These are phyloP conservation scores for Ogataea polymorpha DNA, from an alignment of 805 yeast genomes.

Conservation along the genomic window DNA sequence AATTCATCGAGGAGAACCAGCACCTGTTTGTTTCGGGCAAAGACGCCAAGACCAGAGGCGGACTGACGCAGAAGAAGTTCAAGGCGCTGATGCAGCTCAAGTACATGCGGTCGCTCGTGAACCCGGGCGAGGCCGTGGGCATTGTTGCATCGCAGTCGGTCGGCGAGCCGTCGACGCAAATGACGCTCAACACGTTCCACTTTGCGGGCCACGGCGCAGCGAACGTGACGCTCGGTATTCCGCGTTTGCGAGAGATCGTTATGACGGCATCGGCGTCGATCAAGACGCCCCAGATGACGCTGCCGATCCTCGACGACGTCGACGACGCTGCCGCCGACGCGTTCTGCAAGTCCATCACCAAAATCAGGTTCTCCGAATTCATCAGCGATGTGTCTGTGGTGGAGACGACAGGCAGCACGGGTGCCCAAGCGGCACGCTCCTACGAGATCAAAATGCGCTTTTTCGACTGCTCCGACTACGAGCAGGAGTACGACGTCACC, in stretches of 20 bases:
- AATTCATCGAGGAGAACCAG: conserved; percentile 56
- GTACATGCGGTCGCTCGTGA: conserved; percentile 91
- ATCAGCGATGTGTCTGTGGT: conserved; percentile 81
- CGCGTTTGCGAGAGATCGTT: conserved; percentile 99
- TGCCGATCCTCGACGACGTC: conserved; percentile 80
- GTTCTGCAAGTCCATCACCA: conserved; percentile 87
- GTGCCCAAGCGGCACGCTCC: conserved; percentile 52
- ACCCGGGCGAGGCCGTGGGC: conserved; percentile 98
- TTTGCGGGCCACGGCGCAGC: conserved; percentile 99
- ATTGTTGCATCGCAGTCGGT: conserved; percentile 96
- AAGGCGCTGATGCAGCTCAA: conserved; percentile 96
- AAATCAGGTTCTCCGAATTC: conserved; percentile 82
- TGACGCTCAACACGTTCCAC: conserved; percentile 96
- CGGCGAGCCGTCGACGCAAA: conserved; percentile 99
- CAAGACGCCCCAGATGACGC: conserved; percentile 98
- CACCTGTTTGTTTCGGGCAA: conserved; percentile 53
- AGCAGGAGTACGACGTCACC: conserved; percentile 82
- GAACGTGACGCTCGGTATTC: conserved; percentile 98
- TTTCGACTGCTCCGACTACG: conserved; percentile 73
- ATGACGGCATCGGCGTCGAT: conserved; percentile 97
- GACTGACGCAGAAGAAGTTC: conserved; percentile 75
- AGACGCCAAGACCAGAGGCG: conserved; percentile 43
- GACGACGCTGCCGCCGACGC: conserved; percentile 84
- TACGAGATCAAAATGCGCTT: conserved; percentile 74
- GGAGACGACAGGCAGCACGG: conserved; percentile 75